phyloP scores from a whole-genome alignment of 805 yeast species.

The Candida ipomoeae region DNA sequence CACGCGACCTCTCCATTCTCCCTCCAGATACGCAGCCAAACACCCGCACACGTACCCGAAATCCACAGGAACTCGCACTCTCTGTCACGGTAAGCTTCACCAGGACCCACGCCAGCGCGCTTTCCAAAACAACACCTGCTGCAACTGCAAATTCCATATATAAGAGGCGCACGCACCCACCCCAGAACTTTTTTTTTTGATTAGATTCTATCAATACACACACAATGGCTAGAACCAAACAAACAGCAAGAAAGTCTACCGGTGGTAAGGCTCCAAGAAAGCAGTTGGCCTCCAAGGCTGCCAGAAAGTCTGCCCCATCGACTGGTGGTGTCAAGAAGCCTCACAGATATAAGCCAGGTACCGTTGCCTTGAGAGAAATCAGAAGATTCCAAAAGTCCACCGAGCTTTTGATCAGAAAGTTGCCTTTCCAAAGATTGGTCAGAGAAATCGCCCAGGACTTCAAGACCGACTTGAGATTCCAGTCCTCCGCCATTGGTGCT shows the following conservation, averaged over 20 bases:
- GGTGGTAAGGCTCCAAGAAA: conserved; percentile 97
- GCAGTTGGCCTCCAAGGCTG: conserved; percentile 88
- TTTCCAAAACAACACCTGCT: conserved; percentile 2
- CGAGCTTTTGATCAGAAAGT: conserved; percentile 89
- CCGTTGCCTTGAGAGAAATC: conserved; percentile 93
- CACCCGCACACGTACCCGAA: too few relatives aligned
- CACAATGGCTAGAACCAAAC: conserved; percentile 86
- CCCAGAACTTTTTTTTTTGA: too few relatives aligned
- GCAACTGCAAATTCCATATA: conserved; percentile 7
- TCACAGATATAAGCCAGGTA: conserved; percentile 97
- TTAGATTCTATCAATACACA: neutral
- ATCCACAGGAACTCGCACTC: neutral
- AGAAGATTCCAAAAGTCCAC: conserved; percentile 97
- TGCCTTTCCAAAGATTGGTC: conserved; percentile 96
- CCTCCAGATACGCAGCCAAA: too few relatives aligned
- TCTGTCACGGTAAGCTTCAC: neutral
- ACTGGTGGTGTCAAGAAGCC: conserved; percentile 93
- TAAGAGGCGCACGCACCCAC: conserved; percentile 5
- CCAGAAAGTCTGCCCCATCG: conserved; percentile 89
- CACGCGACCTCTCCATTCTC: neutral
- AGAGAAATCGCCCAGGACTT: conserved; percentile 94
- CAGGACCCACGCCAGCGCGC: neutral
- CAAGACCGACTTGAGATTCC: conserved; percentile 92
- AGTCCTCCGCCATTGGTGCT: conserved; percentile 96
- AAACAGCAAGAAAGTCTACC: conserved; percentile 91